phyloP scores from a whole-genome alignment of 192 early-diverging fungal genomes.

The Backusella liffmaniae region DNA sequence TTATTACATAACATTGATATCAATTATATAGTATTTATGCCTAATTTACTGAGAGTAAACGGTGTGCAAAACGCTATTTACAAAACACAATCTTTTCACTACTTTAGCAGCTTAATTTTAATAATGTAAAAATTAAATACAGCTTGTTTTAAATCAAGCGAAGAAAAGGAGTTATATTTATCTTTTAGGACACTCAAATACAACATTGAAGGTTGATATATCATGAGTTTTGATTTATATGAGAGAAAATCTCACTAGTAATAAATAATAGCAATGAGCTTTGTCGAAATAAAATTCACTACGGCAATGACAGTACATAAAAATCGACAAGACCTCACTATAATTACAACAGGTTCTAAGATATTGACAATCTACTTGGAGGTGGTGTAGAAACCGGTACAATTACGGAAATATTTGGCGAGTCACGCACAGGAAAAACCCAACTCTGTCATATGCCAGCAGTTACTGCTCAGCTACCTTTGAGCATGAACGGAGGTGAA shows the following conservation, averaged over 20 bases:
- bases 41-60: too few species aligned
- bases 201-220: too few species aligned
- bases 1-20: too few species aligned
- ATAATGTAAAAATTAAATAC: too few species aligned
- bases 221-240: too few species aligned
- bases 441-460: slow-evolving; percentile 94
- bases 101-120: too few species aligned
- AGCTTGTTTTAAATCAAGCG: too few species aligned
- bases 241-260: background rate
- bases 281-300: slow-evolving; percentile 93
- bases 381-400: slow-evolving; percentile 95
- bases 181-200: too few species aligned
- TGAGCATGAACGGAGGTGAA: slow-evolving; percentile 85
- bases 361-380: slow-evolving; percentile 87
- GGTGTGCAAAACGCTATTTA: too few species aligned
- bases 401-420: slow-evolving; percentile 97
- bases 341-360: slow-evolving; percentile 87
- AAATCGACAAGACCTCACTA: slow-evolving; percentile 74
- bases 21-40: too few species aligned
- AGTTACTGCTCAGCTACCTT: slow-evolving; percentile 90
- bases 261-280: slow-evolving; percentile 64
- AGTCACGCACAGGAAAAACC: slow-evolving; percentile 96
- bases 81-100: too few species aligned
- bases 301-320: slow-evolving; percentile 90
- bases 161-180: too few species aligned